Conservation (phyloP, 768 basidiomycete genomes). For the Neoboletus magnificus region DNA sequence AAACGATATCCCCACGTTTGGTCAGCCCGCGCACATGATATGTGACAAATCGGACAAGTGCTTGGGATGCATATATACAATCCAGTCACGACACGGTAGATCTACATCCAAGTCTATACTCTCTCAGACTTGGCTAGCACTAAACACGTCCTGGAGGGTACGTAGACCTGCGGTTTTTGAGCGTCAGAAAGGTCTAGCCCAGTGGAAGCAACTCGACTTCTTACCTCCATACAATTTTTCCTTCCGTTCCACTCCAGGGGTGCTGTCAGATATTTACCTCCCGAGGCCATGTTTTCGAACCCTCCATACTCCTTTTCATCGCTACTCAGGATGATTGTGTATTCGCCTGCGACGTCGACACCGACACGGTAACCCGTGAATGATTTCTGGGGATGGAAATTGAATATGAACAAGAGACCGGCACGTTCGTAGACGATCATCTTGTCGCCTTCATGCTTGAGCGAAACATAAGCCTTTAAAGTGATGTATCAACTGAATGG, state of each 20-base stretch:
- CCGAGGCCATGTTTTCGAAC: conserved; percentile 71
- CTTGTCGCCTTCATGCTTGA: conserved; percentile 93
- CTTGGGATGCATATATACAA: background rate
- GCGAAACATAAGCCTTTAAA: conserved; percentile 79
- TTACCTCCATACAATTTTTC: conserved; percentile 84
- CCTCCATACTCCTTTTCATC: conserved; percentile 91
- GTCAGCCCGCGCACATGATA: too few relatives aligned
- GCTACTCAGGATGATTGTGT: conserved; percentile 72
- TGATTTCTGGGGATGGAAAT: conserved; percentile 90
- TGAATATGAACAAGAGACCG: conserved; percentile 92
- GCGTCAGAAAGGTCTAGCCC: background rate
- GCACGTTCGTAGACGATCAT: conserved; percentile 92
- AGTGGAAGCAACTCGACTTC: conserved; percentile 14
- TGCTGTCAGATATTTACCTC: conserved; percentile 72
- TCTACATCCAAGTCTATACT: background rate
- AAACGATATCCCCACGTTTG: too few relatives aligned
- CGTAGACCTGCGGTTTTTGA: conserved; percentile 23
- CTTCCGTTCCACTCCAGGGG: conserved; percentile 90
- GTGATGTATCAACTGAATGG: conserved; percentile 4
- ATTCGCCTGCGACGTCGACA: conserved; percentile 81
- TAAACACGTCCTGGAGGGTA: conserved; percentile 31
- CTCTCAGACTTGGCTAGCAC: conserved; percentile 24
- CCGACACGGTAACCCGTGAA: conserved; percentile 95
- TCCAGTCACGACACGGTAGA: background rate
- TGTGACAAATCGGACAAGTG: background rate